A percentile compares a stretch with the other conserved stretches of the same genome.
phyloP scores from a whole-genome alignment of 768 basidiomycete species.

The Termitomyces sp. region DNA sequence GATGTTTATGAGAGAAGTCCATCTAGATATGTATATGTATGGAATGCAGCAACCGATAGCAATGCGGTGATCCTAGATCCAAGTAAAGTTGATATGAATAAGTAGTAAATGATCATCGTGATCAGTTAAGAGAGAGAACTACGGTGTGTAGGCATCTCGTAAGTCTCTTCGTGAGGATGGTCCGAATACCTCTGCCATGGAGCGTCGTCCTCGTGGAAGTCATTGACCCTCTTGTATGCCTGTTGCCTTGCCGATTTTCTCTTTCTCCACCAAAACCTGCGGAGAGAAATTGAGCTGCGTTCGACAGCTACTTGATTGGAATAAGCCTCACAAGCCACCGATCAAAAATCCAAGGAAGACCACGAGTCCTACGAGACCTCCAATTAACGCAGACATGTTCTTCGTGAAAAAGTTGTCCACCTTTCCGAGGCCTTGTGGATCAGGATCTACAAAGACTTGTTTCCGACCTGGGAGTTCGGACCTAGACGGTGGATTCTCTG shows the following conservation, averaged over 20 bases:
- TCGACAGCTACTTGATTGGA: not conserved
- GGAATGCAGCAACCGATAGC: not conserved
- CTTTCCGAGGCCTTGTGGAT: slow-evolving; percentile 45
- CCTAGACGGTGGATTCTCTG: slow-evolving; percentile 39
- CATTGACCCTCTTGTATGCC: slow-evolving; percentile 14
- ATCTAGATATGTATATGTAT: not conserved
- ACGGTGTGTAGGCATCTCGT: slow-evolving; percentile 5
- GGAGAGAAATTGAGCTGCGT: not conserved
- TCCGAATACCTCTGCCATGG: slow-evolving; percentile 16
- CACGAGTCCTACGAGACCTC: slow-evolving; percentile 41
- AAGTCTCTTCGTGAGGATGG: slow-evolving; percentile 5
- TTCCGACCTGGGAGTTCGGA: slow-evolving; percentile 43
- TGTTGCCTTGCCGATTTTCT: slow-evolving; percentile 13
- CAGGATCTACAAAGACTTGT: slow-evolving; percentile 49
- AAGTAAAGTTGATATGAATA: not conserved
- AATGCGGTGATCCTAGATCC: not conserved
- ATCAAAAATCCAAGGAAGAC: slow-evolving; percentile 36
- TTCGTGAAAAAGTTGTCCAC: slow-evolving; percentile 39
- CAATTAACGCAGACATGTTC: slow-evolving; percentile 47
- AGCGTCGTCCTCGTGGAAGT: slow-evolving; percentile 17
- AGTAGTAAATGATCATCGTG: not conserved
- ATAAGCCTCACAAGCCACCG: slow-evolving; percentile 34
- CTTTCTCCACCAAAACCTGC: slow-evolving; percentile 29
- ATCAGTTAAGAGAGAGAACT: not conserved
- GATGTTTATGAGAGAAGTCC: not conserved